Evolutionary conservation across 2,329 filamentous ascomycete genomes (phyloP).

Genomic region (Aureobasidium musti): DNA sequence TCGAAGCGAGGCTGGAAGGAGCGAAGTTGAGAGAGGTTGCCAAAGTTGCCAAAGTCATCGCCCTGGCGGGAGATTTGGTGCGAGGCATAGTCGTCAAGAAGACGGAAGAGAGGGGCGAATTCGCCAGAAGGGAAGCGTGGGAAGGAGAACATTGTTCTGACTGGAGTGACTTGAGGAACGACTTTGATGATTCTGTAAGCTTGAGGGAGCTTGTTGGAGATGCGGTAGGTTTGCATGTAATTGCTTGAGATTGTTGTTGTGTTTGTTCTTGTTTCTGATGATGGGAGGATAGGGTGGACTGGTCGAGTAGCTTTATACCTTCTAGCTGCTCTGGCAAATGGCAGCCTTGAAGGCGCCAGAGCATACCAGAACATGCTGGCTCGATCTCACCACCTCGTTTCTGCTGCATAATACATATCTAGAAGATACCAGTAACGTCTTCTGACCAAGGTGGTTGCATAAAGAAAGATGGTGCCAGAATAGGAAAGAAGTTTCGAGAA

Average conservation of each 20-base stretch:
- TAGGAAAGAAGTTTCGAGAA: conserved; percentile 34
- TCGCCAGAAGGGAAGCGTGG: conserved; percentile 43
- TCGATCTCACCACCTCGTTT: conserved; percentile 1
- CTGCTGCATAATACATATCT: conserved; percentile 3
- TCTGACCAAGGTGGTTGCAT: conserved; percentile 27
- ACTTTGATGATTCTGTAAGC: conserved; percentile 37
- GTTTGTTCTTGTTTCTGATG: conserved; percentile 35
- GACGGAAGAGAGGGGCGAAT: conserved; percentile 49
- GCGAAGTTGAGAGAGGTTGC: conserved; percentile 41
- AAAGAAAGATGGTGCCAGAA: conserved; percentile 44
- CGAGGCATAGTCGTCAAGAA: conserved; percentile 50
- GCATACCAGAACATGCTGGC: conserved; percentile 14
- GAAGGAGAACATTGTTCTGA: conserved; percentile 41
- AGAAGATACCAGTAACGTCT: conserved; percentile 21
- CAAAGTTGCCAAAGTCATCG: conserved; percentile 23
- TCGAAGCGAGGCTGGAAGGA: conserved; percentile 78
- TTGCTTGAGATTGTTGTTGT: conserved; percentile 28
- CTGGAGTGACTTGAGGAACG: conserved; percentile 32
- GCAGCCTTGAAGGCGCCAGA: conserved; percentile 7
- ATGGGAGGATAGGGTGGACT: conserved; percentile 30
- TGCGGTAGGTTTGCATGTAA: conserved; percentile 37
- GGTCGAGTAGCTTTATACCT: conserved; percentile 22
- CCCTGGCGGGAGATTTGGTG: conserved; percentile 39
- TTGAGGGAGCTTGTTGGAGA: conserved; percentile 38
- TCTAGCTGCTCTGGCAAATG: neutral